Evolutionary conservation across 176 grass and related monocot species (phyloP), one percentile per base, ranked within the genome.

Genomic region (Areca catechu): DNA sequence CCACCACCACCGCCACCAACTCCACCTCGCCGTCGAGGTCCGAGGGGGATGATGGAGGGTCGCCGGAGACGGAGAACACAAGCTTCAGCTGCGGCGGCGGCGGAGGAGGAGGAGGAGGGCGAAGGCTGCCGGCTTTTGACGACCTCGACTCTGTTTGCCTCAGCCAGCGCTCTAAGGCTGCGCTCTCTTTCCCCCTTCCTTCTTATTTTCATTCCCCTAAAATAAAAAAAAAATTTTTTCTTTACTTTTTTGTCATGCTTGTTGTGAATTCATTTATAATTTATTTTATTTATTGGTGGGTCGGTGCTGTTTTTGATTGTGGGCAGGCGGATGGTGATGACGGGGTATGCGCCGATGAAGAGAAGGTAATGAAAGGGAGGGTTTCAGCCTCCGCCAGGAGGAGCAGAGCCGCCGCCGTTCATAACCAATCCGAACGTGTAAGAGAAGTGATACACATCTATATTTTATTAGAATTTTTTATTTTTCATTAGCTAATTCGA

Each of bases 361-460:
- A 82, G 47, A 69, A 79, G 43, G 61, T 43, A 22, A 53, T 50
- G 56, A 83, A 77, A 52, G 61, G 54, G 62, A 83, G 81, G 56
- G 66, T 69, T 55, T 88, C 88, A 19, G 53, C 71, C 50, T 88
- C 73, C 29, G 76, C 76, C 54, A 98, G 85, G 73, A 89, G 81
- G 61, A 89, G 73, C 70, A 78, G 88, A 55, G 84, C 81, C 4
- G 64, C 88, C 17, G 84, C 94, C 14, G 57, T 78, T 61, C 94
- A 98, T 43, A 98, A 98, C 71, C 83, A 98, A 71, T 98, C 94
- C 14, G 94, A 98, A 71, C 81, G 94, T 28, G 94, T 98, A 98
- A 92, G 88, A 71, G 71, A 66, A 24, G 17, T 12, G 34, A 43
- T 2, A 0, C 34, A 12, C 2, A 9, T 43, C 34, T 12, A 7